Conservation (phyloP, 1,284 basidiomycete genomes). For the Schizophyllum amplum region DNA sequence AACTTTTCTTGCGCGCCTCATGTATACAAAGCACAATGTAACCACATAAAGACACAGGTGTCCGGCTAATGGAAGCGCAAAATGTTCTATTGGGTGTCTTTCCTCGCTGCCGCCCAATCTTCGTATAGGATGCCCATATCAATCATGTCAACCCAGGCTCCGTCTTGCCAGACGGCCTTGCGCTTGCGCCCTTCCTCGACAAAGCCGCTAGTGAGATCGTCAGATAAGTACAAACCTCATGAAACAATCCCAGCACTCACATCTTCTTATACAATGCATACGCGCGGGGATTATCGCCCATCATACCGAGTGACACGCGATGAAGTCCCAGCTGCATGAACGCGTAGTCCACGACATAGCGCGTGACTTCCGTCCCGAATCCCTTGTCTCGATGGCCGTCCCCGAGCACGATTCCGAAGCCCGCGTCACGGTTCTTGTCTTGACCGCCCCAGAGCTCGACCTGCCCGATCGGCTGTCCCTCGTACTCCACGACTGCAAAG, state of each 20-base stretch:
- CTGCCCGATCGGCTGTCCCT: not conserved
- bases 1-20: too few relatives aligned
- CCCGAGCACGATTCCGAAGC: not conserved
- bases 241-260: slow-evolving; percentile 16
- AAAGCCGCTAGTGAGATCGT: slow-evolving; percentile 18
- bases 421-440: not conserved
- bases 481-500: not conserved
- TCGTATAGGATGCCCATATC: slow-evolving; percentile 20
- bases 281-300: slow-evolving; percentile 23
- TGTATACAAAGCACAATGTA: too few relatives aligned
- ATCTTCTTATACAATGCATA: slow-evolving; percentile 24
- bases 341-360: slow-evolving; percentile 24
- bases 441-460: not conserved
- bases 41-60: too few relatives aligned
- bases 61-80: too few relatives aligned
- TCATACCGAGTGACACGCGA: slow-evolving; percentile 23
- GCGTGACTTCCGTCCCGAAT: slow-evolving; percentile 25
- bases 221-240: not conserved
- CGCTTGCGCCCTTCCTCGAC: slow-evolving; percentile 21
- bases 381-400: slow-evolving; percentile 21
- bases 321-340: slow-evolving; percentile 26
- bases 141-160: slow-evolving; percentile 19
- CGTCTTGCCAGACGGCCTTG: slow-evolving; percentile 20
- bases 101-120: slow-evolving; percentile 11
- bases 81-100: not conserved